Conservation (phyloP, 1,284 basidiomycete genomes). For the Waitea zeae region DNA sequence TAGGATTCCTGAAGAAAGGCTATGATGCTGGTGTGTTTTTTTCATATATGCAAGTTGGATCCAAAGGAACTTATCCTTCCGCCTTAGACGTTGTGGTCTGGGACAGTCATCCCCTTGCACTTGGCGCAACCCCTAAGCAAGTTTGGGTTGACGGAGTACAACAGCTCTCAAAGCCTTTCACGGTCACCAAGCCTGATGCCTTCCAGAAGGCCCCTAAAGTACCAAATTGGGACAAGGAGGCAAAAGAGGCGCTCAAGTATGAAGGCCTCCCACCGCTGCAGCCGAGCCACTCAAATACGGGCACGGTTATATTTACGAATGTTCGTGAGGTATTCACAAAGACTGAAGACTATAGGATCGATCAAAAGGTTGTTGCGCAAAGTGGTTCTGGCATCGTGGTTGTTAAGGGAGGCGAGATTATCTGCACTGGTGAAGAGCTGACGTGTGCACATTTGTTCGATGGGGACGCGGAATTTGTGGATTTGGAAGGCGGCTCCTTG, state of each 20-base stretch:
- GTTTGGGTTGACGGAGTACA: conserved; percentile 56
- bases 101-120: conserved; percentile 71
- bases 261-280: conserved; percentile 50
- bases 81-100: conserved; percentile 76
- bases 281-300: conserved; percentile 12
- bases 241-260: conserved; percentile 30
- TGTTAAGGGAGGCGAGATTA: conserved; percentile 1
- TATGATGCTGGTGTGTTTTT: conserved; percentile 15
- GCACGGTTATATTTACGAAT: conserved; percentile 23
- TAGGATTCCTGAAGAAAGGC: conserved; percentile 19
- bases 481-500: conserved; percentile 1
- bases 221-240: conserved; percentile 48
- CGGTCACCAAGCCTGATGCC: conserved; percentile 24
- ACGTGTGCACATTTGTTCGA: not conserved
- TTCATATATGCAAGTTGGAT: not conserved
- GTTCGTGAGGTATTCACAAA: conserved; percentile 19
- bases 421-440: not conserved
- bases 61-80: not conserved
- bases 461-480: not conserved
- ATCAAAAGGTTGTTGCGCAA: conserved; percentile 10
- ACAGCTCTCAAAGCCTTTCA: conserved; percentile 26
- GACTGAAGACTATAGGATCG: conserved; percentile 7
- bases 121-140: conserved; percentile 55
- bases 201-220: conserved; percentile 35
- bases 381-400: conserved; percentile 12